phyloP scores from a whole-genome alignment of 169 alveolate species.

The Fabrea salina region DNA sequence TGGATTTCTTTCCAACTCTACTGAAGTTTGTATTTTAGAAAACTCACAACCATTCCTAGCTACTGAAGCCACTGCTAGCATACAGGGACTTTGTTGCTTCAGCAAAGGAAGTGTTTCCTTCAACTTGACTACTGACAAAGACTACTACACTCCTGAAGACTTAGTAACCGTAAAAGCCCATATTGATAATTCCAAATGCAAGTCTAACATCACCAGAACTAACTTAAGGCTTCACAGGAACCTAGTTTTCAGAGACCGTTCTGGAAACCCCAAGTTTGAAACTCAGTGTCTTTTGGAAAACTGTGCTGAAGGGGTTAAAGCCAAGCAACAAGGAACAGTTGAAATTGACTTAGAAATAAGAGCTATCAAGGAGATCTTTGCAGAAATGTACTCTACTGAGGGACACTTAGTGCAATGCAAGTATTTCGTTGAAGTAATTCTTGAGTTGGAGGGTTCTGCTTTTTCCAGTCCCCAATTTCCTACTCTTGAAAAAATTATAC shows the following conservation, averaged over 20 bases:
- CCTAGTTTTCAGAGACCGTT: too few relatives aligned
- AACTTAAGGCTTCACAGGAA: background rate
- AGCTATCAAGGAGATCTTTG: background rate
- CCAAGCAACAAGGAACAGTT: too few relatives aligned
- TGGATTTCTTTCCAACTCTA: background rate
- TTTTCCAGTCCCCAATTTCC: too few relatives aligned
- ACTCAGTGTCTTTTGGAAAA: too few relatives aligned
- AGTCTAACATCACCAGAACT: background rate
- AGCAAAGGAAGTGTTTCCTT: background rate
- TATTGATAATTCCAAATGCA: background rate
- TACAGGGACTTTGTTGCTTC: slow-evolving; percentile 6
- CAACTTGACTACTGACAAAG: background rate
- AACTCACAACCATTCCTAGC: background rate
- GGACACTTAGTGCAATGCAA: slow-evolving; percentile 10
- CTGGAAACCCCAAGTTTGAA: too few relatives aligned
- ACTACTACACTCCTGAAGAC: slow-evolving; percentile 11
- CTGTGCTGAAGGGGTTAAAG: too few relatives aligned
- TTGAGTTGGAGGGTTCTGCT: slow-evolving; percentile 32
- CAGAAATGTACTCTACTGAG: background rate
- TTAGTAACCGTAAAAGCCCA: background rate
- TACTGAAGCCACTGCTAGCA: background rate
- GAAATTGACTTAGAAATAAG: background rate
- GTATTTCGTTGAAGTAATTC: background rate
- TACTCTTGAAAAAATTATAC: too few relatives aligned
- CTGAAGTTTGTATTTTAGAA: background rate